Conservation (phyloP, 2,329 filamentous ascomycete genomes). For the Blastomyces percursus region DNA sequence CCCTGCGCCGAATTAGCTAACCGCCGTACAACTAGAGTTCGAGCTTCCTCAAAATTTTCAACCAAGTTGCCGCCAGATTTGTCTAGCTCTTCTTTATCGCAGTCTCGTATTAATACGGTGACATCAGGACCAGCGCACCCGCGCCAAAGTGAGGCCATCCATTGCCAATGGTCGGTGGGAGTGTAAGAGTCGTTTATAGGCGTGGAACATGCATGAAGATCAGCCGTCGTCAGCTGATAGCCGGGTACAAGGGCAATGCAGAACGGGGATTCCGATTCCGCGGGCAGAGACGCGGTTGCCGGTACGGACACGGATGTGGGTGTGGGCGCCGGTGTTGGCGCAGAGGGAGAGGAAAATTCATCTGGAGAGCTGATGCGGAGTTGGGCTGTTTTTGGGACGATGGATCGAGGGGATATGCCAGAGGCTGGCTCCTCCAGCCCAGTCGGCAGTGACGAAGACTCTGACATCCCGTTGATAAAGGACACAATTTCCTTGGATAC, state of each 20-base stretch:
- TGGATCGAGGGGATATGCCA: constrained; percentile 24
- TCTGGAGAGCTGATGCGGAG: constrained; percentile 24
- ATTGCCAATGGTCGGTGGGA: constrained; percentile 89
- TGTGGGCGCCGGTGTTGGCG: constrained; percentile 9
- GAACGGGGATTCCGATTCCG: constrained; percentile 24
- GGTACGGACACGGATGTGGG: constrained; percentile 3
- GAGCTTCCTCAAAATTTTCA: constrained; percentile 45
- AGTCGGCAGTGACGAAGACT: not conserved
- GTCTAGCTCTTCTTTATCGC: constrained; percentile 31
- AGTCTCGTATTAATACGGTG: constrained; percentile 36
- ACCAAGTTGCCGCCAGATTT: constrained; percentile 39
- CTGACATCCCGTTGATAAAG: constrained; percentile 37
- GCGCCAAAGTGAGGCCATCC: constrained; percentile 90
- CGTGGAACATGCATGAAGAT: constrained; percentile 61
- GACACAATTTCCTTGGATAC: constrained; percentile 60
- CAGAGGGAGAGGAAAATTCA: constrained; percentile 19
- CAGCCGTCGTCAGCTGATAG: constrained; percentile 69
- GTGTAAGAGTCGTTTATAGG: constrained; percentile 68
- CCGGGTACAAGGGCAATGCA: constrained; percentile 68
- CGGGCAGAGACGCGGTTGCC: constrained; percentile 10
- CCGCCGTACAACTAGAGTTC: constrained; percentile 44
- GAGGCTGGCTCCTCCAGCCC: constrained; percentile 17
- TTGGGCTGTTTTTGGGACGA: constrained; percentile 23
- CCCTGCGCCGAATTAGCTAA: constrained; percentile 21
- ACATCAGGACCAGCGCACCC: constrained; percentile 69